These are phyloP conservation scores for Monosporascus sp. DNA, from an alignment of 2,329 filamentous ascomycete genomes.

Conservation along the genomic window DNA sequence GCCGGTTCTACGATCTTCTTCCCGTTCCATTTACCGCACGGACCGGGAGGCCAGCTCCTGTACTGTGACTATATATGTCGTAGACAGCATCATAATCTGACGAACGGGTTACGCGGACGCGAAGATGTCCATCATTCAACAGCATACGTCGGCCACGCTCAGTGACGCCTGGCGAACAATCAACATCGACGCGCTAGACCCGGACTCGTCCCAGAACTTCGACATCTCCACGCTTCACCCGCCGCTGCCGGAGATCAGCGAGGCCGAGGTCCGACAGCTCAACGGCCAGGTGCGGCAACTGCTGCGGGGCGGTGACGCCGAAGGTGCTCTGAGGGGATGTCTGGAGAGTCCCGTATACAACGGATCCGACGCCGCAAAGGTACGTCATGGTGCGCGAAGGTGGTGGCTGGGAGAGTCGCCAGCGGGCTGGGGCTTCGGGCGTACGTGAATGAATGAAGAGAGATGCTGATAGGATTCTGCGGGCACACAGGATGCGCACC, in stretches of 20 bases:
- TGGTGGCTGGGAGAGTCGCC: background rate
- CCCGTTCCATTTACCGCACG: no score
- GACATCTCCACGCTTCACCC: slow-evolving; percentile 79
- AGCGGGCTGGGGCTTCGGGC: no score
- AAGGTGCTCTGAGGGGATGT: slow-evolving; percentile 78
- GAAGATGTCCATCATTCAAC: slow-evolving; percentile 62
- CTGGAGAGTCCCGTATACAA: slow-evolving; percentile 80
- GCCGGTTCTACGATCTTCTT: no score
- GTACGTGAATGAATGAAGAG: background rate
- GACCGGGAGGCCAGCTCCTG: no score
- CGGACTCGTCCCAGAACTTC: slow-evolving; percentile 88
- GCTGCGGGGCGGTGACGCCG: slow-evolving; percentile 76
- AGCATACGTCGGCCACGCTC: slow-evolving; percentile 55
- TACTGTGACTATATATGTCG: no score
- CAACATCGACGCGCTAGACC: slow-evolving; percentile 87
- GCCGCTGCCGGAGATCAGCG: slow-evolving; percentile 65
- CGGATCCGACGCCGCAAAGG: slow-evolving; percentile 53
- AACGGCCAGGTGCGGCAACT: slow-evolving; percentile 81
- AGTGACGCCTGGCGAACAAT: slow-evolving; percentile 76
- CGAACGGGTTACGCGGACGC: no score
- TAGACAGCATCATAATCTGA: no score
- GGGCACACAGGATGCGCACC: slow-evolving; percentile 65
- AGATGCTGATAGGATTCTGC: slow-evolving; percentile 7
- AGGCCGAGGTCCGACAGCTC: slow-evolving; percentile 72
- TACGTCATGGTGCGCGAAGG: slow-evolving; percentile 22